Evolutionary conservation across 345 rosid genomes (phyloP).

Genomic region (Hypericum perforatum): DNA sequence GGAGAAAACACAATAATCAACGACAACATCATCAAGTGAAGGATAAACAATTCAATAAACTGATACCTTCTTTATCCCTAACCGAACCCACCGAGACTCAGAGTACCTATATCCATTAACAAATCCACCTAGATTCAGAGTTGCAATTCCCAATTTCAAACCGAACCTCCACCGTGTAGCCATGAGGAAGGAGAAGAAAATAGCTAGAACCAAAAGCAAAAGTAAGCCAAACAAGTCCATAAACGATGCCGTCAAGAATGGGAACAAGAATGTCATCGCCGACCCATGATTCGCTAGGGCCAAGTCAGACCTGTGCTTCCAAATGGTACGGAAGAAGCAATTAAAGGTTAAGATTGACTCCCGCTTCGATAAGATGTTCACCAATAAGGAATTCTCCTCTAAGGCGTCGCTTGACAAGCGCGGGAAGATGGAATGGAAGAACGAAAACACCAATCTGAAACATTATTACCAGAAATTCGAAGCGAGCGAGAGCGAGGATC

Average conservation of each 20-base stretch:
- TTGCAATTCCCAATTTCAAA: too few relatives aligned
- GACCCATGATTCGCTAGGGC: conserved; percentile 63
- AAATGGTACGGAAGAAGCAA: conserved; percentile 51
- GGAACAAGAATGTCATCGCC: conserved; percentile 22
- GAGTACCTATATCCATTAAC: too few relatives aligned
- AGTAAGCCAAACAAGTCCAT: conserved; percentile 5
- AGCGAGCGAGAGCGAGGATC: conserved; percentile 1
- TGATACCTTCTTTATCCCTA: too few relatives aligned
- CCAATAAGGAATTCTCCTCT: conserved; percentile 45
- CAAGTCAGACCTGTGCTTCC: conserved; percentile 79
- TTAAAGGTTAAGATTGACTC: conserved; percentile 64
- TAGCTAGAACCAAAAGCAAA: conserved; percentile 8
- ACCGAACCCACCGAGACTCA: too few relatives aligned
- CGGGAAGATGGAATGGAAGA: conserved; percentile 34
- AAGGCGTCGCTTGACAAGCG: conserved; percentile 66
- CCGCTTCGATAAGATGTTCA: conserved; percentile 50
- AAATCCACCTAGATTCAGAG: too few relatives aligned
- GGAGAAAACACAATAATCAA: too few relatives aligned
- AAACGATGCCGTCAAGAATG: not conserved
- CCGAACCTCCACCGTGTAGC: too few relatives aligned
- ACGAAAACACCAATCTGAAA: conserved; percentile 12
- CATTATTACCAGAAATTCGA: conserved; percentile 12
- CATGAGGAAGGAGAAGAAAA: too few relatives aligned
- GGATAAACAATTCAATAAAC: too few relatives aligned
- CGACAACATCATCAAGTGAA: too few relatives aligned